These are phyloP conservation scores for Trichoderma atrobrunneum DNA, from an alignment of 2,329 filamentous ascomycete genomes.

Conservation along the genomic window DNA sequence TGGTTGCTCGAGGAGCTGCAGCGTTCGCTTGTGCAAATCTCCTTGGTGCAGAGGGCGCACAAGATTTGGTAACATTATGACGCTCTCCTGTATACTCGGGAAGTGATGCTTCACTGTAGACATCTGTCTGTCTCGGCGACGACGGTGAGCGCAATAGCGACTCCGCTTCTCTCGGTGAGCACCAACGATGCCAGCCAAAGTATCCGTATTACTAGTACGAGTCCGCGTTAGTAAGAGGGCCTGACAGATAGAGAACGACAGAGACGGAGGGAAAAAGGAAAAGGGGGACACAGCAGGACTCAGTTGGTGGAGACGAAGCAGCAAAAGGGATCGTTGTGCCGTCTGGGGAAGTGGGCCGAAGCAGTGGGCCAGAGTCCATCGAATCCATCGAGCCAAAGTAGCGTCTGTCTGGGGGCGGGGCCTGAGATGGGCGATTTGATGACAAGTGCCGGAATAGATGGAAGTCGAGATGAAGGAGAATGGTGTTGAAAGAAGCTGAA, in stretches of 20 bases:
- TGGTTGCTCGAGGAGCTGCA: neutral
- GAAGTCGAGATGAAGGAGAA: neutral
- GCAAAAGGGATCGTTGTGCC: constrained; percentile 18
- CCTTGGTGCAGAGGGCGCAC: neutral
- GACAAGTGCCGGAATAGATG: neutral
- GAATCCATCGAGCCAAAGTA: neutral
- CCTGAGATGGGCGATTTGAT: neutral
- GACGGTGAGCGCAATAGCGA: neutral
- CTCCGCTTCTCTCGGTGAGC: neutral
- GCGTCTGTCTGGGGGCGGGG: constrained; percentile 20
- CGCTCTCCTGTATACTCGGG: no score
- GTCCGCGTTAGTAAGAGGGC: neutral
- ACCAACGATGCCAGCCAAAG: neutral
- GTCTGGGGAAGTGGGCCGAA: constrained; percentile 22
- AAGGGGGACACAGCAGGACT: neutral
- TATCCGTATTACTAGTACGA: neutral
- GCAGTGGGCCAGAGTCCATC: constrained; percentile 4
- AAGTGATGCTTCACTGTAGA: neutral
- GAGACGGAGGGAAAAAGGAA: neutral
- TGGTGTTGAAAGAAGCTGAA: neutral
- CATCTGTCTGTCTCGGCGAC: neutral
- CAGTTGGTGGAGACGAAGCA: neutral
- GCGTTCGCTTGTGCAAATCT: neutral
- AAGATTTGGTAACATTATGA: neutral
- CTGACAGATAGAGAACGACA: neutral